These are phyloP conservation scores for Kondoa malvinella DNA, from an alignment of 768 basidiomycete species.

Conservation along the genomic window DNA sequence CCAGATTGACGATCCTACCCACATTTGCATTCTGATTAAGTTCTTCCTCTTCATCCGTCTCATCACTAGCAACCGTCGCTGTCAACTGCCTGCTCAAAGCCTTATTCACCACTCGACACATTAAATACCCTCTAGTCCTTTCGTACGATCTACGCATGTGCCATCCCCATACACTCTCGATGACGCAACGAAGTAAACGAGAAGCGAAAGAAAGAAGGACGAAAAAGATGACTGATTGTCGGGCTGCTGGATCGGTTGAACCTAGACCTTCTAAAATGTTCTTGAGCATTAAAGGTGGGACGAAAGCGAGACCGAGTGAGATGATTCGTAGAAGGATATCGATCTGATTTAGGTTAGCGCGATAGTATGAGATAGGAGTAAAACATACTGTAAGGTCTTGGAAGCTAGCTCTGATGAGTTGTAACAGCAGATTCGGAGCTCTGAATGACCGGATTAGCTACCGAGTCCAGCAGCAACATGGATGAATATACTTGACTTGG, in stretches of 20 bases:
- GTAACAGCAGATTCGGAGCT: background rate
- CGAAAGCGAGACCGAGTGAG: background rate
- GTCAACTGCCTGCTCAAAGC: background rate
- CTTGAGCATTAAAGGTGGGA: background rate
- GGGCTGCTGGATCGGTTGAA: background rate
- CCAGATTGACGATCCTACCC: conserved; percentile 4
- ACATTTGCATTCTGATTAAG: background rate
- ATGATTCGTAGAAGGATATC: background rate
- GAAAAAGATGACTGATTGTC: background rate
- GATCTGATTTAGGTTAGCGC: background rate
- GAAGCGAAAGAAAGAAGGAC: background rate
- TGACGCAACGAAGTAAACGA: background rate
- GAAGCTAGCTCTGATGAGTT: background rate
- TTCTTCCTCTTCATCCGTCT: conserved; percentile 1
- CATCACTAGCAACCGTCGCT: background rate
- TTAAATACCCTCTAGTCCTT: background rate
- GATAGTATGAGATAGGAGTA: background rate
- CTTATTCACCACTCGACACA: background rate
- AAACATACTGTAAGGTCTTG: background rate
- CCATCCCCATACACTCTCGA: background rate
- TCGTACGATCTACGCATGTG: background rate
- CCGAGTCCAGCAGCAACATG: background rate
- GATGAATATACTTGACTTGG: background rate
- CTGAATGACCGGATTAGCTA: background rate
- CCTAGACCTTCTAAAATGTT: background rate